phyloP scores from a whole-genome alignment of 2,329 filamentous ascomycete species.

The Ophiostoma sp. region DNA sequence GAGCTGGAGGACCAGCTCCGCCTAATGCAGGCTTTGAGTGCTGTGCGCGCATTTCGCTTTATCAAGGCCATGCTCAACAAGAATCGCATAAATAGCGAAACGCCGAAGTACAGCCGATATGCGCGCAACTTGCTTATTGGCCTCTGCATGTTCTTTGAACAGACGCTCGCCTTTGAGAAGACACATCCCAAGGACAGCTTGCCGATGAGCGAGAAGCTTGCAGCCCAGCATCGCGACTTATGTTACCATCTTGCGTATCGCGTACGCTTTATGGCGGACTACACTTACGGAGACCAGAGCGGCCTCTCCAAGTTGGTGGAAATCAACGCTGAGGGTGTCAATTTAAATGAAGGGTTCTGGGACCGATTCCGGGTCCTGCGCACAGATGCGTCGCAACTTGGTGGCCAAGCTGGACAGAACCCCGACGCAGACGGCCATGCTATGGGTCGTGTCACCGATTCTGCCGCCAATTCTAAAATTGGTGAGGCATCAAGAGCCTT shows the following conservation, averaged over 20 bases:
- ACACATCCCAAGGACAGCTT: not conserved
- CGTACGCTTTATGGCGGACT: slow-evolving; percentile 10
- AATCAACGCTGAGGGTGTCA: not conserved
- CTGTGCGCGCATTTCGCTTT: not conserved
- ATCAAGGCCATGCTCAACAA: slow-evolving; percentile 23
- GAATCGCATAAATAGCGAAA: slow-evolving; percentile 10
- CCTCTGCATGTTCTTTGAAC: slow-evolving; percentile 20
- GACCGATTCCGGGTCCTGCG: not conserved
- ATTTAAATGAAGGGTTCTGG: not conserved
- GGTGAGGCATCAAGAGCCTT: not conserved
- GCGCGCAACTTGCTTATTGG: slow-evolving; percentile 4
- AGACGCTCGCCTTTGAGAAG: slow-evolving; percentile 16
- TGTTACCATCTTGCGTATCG: slow-evolving; percentile 20
- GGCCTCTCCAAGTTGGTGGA: not conserved
- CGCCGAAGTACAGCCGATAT: not conserved
- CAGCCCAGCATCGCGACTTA: not conserved
- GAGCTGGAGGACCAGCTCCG: slow-evolving; percentile 6
- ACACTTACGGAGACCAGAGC: not conserved
- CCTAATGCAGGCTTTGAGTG: slow-evolving; percentile 14
- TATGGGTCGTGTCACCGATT: not conserved
- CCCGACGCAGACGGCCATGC: not conserved
- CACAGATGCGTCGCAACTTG: not conserved
- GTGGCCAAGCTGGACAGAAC: not conserved
- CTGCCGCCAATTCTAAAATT: not conserved
- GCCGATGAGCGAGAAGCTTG: not conserved